phyloP scores from a whole-genome alignment of 306 rosid genomes.

The Fagus sylvatica region DNA sequence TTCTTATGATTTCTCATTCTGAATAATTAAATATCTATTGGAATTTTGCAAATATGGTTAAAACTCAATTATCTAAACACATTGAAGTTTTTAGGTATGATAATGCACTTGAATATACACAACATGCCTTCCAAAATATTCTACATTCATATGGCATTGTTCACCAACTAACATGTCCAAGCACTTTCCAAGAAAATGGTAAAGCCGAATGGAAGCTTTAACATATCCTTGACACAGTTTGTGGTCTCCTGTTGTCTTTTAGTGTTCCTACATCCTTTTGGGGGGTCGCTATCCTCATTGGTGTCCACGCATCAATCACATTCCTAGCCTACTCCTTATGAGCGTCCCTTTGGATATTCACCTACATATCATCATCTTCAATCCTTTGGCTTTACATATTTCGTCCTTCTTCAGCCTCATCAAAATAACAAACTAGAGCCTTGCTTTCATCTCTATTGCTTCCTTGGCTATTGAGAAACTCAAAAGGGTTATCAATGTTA shows the following conservation, averaged over 20 bases:
- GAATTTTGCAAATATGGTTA: no score
- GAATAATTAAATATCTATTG: no score
- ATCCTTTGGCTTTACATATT: neutral
- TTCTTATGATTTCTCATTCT: no score
- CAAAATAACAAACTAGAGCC: neutral
- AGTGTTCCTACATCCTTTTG: no score
- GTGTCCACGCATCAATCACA: neutral
- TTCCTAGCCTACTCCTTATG: neutral
- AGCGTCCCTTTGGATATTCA: neutral
- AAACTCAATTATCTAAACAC: no score
- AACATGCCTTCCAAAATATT: no score
- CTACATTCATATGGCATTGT: no score
- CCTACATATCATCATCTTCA: neutral
- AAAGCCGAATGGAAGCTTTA: neutral
- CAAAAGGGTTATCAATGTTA: no score
- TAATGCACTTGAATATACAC: no score
- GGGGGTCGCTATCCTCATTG: neutral
- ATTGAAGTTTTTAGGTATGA: no score
- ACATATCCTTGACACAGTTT: neutral
- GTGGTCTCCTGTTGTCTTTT: no score
- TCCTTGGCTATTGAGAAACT: neutral
- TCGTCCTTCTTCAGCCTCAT: neutral
- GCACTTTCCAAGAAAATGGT: neutral
- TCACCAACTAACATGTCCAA: no score
- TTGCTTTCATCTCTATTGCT: neutral